These are phyloP conservation scores for Colletotrichum zoysiae DNA, from an alignment of 2,329 filamentous ascomycete species.

Conservation along the genomic window DNA sequence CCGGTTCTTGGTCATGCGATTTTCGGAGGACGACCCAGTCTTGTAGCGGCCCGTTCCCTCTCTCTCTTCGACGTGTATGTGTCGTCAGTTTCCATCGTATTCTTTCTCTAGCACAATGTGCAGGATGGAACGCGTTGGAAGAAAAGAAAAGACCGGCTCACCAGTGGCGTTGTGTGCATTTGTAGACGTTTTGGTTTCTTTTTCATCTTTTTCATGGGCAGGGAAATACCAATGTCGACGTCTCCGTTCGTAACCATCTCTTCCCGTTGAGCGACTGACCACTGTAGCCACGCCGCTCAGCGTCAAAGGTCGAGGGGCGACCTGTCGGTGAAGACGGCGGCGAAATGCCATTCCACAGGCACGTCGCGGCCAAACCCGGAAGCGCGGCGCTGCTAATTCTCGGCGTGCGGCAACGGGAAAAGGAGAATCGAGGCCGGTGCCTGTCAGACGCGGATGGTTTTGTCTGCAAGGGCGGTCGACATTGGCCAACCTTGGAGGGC, in stretches of 20 bases:
- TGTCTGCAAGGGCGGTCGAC: neutral
- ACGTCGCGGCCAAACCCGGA: neutral
- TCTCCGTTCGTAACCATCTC: neutral
- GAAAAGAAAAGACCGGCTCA: too few relatives aligned
- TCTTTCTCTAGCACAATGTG: too few relatives aligned
- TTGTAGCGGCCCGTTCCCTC: neutral
- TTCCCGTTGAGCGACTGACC: neutral
- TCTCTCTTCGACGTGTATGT: neutral
- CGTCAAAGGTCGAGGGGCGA: conserved; percentile 20
- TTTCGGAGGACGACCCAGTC: neutral
- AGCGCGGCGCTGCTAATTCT: neutral
- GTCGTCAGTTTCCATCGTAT: too few relatives aligned
- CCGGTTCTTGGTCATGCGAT: neutral
- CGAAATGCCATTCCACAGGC: neutral
- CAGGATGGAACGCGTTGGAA: too few relatives aligned
- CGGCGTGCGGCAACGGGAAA: neutral
- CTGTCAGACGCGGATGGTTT: neutral
- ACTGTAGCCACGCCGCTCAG: conserved; percentile 7
- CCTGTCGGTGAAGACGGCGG: neutral
- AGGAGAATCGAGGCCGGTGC: neutral
- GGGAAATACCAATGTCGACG: neutral
- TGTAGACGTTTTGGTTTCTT: neutral
- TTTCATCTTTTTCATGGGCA: neutral
- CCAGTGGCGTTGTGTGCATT: neutral
- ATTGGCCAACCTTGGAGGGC: neutral